These are phyloP conservation scores for Isatis tinctoria DNA, from an alignment of 345 rosid genomes.

Conservation along the genomic window DNA sequence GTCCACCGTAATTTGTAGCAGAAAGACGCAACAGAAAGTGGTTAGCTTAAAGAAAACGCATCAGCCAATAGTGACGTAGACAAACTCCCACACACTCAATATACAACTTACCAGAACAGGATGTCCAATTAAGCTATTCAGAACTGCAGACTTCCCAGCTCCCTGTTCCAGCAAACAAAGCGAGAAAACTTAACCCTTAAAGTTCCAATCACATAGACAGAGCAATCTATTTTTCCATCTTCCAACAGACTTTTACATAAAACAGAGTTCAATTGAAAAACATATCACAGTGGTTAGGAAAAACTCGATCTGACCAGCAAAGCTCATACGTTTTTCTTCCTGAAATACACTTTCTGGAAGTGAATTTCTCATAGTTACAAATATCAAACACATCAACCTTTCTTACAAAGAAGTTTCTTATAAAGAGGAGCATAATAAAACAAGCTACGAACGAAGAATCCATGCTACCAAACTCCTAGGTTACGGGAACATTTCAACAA, in stretches of 20 bases:
- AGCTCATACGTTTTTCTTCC: neutral
- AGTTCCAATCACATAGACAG: neutral
- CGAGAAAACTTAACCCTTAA: neutral
- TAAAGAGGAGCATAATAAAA: neutral
- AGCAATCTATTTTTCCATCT: too few species aligned
- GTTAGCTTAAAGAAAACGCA: neutral
- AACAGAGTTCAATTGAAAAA: neutral
- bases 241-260: too few species aligned
- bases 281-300: neutral
- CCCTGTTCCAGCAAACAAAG: conserved; percentile 52
- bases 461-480: neutral
- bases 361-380: neutral
- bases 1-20: conserved; percentile 18
- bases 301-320: neutral
- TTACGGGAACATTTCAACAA: neutral
- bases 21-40: conserved; percentile 2
- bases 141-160: conserved; percentile 93
- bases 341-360: neutral
- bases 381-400: conserved; percentile 8
- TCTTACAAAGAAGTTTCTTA: neutral
- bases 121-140: conserved; percentile 95
- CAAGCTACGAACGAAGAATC: neutral
- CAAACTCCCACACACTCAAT: neutral
- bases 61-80: neutral
- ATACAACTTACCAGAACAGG: conserved; percentile 75